Base-by-base conservation (phyloP, 768 basidiomycete species). In the Fomitopsis serialis region DNA sequence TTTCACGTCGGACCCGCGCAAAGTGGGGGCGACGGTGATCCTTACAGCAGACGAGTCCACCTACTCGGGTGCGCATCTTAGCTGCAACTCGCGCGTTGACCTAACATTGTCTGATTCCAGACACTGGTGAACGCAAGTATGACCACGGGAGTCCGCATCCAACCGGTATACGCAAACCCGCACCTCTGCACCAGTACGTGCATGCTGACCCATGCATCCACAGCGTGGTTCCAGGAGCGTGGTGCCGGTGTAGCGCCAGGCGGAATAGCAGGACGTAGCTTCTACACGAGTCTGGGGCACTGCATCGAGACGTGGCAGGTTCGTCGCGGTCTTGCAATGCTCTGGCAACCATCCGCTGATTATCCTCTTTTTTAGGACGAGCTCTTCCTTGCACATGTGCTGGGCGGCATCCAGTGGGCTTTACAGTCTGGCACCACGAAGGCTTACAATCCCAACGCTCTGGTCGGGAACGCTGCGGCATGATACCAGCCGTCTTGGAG, bases 211-310 rank as follows among this genome's bases (percentile, higher is more conserved):
- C n/a, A 37, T 13, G n/a, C 32, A 17, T 23, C 40, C 35, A 15
- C 57, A 90, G 90, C 92, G 21, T 94, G 90, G 91, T 92, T 79
- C 65, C 90, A 92, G 67, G 83, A 86, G 58, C 78, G 74, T 2
- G 87, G 87, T 17, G 81, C 84, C 25, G 89, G 89, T 0, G 79
- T 81, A 3, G 72, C 79, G 57, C 65, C 63, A 24, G 67, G 74
- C 19, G 66, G 75, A 23, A 61, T 64, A 37, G 77, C 83, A 2
- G 92, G 90, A 21, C 78, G 91, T 35, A 90, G 88, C 61, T 93
- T 89, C 72, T 93, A 90, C 65, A 93, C 92, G 0, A 77, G 82
- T 56, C 75, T 93, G 0, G 91, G 91, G 0, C 92, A 95, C 65
- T 69, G 82, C 49, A 84, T 82, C 60, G 82, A 87, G 61, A 90